Base-by-base conservation (phyloP, 331 rosid species). In the Prunus yedoensis region DNA sequence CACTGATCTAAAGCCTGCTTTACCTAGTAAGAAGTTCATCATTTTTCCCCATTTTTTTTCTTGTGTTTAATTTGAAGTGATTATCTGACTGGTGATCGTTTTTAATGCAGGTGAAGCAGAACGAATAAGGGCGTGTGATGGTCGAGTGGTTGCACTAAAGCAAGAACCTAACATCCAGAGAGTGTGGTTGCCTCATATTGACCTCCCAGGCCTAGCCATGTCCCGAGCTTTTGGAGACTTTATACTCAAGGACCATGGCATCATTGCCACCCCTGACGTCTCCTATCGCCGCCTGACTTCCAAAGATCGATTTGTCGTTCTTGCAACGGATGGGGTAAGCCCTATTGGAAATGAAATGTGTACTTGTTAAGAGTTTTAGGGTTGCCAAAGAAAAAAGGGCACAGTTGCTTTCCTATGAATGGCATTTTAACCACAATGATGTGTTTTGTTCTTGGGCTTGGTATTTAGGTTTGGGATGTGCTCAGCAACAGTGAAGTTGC, bases 121-220 rank as follows among this genome's bases (percentile, higher is more conserved):
- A 49, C 41, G 95, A 66, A 91, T 91, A 80, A 80, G 78, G 81
- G 77, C 56, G 3, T 81, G 85, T 69, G 85, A 85, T 3, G 95
- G 97, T 17, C 73, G 90, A 5, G 91, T 91, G 10, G 47, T 78
- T 66, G 93, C 96, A 8, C 46, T 91, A 23, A 71, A 82, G 78
- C 85, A 83, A 73, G 96, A 93, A 65, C 83, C 88, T 28, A 89
- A 89, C 62, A 80, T 90, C 59, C 90, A 87, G 32, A 57, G 94
- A 76, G 91, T 90, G 38, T 92, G 96, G 94, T 51, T 87, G 50
- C 94, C 96, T 0, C 10, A 78, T 5, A 77, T 80, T 30, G 87
- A 82, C 56, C n/a, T 73, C n/a, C 95, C 93, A 5, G 96, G 96
- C 46, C 81, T 92, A 27, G 97, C 97, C 84, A 91, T 89, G 95